Evolutionary conservation across 1,139 yeast species (phyloP), one percentile per base, ranked within the genome.

Genomic region (Yamadazyma atlantica): DNA sequence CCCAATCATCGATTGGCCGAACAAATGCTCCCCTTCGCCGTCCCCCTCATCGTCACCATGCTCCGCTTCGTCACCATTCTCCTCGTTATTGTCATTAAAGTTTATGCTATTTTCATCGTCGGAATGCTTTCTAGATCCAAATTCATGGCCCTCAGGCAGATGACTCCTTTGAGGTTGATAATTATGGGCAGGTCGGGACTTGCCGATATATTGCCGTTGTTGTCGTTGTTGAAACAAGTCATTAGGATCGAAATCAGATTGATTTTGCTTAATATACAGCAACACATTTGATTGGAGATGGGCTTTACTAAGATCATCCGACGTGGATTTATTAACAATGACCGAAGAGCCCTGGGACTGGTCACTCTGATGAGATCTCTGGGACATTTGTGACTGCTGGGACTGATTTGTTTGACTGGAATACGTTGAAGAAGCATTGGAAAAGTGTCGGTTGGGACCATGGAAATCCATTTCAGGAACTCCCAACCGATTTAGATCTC

Each of bases 161-260:
- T 26, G 16, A 26, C 13, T 10, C n/a, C 17, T 14, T 11, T 30
- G 45, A 28, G 8, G 17, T 14, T 14, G 19, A 28, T 16, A 12
- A 28, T 9, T 15, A n/a, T 7, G 29, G 11, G 15, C 9, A 26
- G 29, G 17, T 11, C n/a, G 16, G 9, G 64, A 64, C 14, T 54
- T 58, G 17, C 72, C 63, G 43, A 63, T 51, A 38, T 63, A 61
- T 43, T 53, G 54, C 32, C 50, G 38, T 28, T 47, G 51, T 45
- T 65, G 68, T 35, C 74, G 55, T 36, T 69, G 70, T 11, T 62
- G 56, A 42, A 54, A 70, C 34, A 70, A 50, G 27, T 61, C 68
- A 45, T 66, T 60, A 21, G 73, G 58, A 41, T 64, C 56, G 37
- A 66, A 63, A 3, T 47, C 53, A 26, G 37, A 25, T 14, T 44